These are phyloP conservation scores for Trichoderma polysporum DNA, from an alignment of 2,329 filamentous ascomycete species.

Conservation along the genomic window DNA sequence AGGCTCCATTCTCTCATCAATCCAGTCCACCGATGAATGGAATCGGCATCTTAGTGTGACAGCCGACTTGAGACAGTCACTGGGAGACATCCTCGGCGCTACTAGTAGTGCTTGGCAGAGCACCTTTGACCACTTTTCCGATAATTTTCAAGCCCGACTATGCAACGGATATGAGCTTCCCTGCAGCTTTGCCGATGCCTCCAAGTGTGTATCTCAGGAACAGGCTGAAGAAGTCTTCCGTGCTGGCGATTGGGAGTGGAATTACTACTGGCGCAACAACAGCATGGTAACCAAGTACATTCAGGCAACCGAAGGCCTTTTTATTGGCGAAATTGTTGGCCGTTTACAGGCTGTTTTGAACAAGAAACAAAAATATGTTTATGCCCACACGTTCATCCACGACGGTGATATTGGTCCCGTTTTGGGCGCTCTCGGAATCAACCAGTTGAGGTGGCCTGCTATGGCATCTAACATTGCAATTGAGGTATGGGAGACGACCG, in stretches of 20 bases:
- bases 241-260: conserved; percentile 15
- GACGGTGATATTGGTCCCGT: conserved; percentile 5
- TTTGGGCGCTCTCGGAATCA: conserved; percentile 10
- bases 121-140: conserved; percentile 17
- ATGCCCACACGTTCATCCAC: conserved; percentile 11
- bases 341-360: background rate
- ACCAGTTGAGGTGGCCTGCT: conserved; percentile 13
- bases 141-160: conserved; percentile 14
- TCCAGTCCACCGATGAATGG: conserved; percentile 4
- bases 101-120: conserved; percentile 8
- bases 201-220: background rate
- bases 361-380: conserved; percentile 3
- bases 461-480: conserved; percentile 14
- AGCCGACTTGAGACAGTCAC: background rate
- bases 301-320: conserved; percentile 5
- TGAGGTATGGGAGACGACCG: conserved; percentile 13
- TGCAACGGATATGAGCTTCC: conserved; percentile 14
- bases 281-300: background rate
- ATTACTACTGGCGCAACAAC: conserved; percentile 17
- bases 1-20: background rate
- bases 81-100: conserved; percentile 4
- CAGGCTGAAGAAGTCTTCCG: conserved; percentile 16
- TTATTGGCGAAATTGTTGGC: conserved; percentile 5
- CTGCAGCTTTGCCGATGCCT: conserved; percentile 6
- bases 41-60: conserved; percentile 11